Evolutionary conservation across 345 rosid species (phyloP), one percentile per base, ranked within the genome.

Genomic region (Citropsis articulata): DNA sequence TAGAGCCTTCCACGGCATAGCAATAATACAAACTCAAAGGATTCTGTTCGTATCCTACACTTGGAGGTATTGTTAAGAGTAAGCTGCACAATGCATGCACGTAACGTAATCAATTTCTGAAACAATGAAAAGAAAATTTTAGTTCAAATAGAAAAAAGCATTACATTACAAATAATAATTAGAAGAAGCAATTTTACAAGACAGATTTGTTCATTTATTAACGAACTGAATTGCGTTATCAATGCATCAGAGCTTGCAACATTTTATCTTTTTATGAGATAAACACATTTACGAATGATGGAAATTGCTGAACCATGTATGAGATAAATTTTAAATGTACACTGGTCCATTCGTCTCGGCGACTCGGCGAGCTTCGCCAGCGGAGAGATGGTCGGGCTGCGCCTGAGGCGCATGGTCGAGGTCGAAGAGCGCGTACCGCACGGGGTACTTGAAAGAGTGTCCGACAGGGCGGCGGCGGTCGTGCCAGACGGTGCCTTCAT

Each of bases 11-110:
- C 60, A 80, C 16, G 71, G 86, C 84, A 56, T 93, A 93, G 83
- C 98, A 95, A 77, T 95, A 95, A 72, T 93, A 95, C 86, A 95
- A 62, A 73, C 99, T 95, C 88, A 92, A 78, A 0, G 99, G 99
- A 78, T 95, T 95, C 79, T 92, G 98, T 66, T 91, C 97, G 77
- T 92, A 91, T 62, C 99, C 97, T 66, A 93, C 92, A 24, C 97
- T 95, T 3, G 94, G 95, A 77, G 99, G 99, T 77, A 95, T 89
- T 28, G 98, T 93, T 85, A 93, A 83, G 31, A 95, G 85, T 69
- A 82, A 92, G 38, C 99, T 95, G 89, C 86, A 77, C 7, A 71
- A 66, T 48, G 35, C 13, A 77, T 9, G 18, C 4, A 24, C 55
- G 60, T 48, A 22, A 13, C 45, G 45, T 48, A 22, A 5, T 72